Evolutionary conservation across 805 yeast species (phyloP).

Genomic region (Pichia manshurica): DNA sequence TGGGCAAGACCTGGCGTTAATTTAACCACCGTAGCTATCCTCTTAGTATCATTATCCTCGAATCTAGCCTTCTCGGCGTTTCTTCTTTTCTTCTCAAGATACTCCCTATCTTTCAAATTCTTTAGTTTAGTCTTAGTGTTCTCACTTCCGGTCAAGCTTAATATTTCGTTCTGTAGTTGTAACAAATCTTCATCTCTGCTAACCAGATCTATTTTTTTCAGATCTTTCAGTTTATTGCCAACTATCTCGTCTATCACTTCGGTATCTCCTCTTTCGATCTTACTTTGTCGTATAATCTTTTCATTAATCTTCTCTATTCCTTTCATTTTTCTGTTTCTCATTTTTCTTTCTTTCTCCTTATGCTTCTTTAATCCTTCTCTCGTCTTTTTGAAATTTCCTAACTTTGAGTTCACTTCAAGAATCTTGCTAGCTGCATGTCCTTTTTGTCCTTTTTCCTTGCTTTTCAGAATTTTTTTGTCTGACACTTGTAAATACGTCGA

Average conservation of each 20-base stretch:
- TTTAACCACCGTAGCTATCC: conserved; percentile 49
- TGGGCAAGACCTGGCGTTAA: conserved; percentile 85
- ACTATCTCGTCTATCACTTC: conserved; percentile 35
- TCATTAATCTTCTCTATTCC: conserved; percentile 12
- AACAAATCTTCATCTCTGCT: conserved; percentile 35
- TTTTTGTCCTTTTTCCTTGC: conserved; percentile 7
- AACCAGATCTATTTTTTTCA: conserved; percentile 31
- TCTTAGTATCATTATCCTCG: conserved; percentile 38
- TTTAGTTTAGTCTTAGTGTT: conserved; percentile 29
- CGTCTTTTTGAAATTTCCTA: conserved; percentile 15
- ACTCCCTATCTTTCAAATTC: conserved; percentile 6
- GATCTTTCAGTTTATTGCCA: conserved; percentile 30
- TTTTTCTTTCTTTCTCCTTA: conserved; percentile 18
- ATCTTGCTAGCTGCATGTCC: conserved; percentile 22
- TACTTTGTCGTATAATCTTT: conserved; percentile 21
- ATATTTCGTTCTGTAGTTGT: conserved; percentile 38
- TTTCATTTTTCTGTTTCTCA: conserved; percentile 16
- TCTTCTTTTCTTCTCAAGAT: conserved; percentile 27
- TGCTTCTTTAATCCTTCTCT: conserved; percentile 15
- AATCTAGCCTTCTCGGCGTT: conserved; percentile 29
- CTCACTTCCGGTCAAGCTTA: conserved; percentile 40
- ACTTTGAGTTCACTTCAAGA: conserved; percentile 18
- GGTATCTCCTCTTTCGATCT: conserved; percentile 21
- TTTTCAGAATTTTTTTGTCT: conserved; percentile 3
- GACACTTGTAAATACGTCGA: conserved; percentile 21